Base-by-base conservation (phyloP, 495 filamentous ascomycete species). In the Aspergillus kassunensis region DNA sequence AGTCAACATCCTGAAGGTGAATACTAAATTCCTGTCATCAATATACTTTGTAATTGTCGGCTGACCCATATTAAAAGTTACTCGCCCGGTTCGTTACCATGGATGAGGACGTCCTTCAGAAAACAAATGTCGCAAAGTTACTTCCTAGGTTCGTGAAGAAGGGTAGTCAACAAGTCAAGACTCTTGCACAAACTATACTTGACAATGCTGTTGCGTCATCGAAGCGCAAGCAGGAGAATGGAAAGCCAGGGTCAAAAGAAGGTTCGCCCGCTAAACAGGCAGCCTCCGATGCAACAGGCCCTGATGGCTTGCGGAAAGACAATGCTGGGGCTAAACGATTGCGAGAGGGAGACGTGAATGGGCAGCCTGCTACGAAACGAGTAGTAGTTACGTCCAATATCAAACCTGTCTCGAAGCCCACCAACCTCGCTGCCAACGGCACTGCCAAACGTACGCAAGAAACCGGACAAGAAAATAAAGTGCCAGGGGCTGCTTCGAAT, bases 61-160 rank as follows among this genome's bases (percentile, higher is more conserved):
- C 34, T 59, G 20, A 60, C 12, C 24, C 35, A 16, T 24, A 16
- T 40, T 48, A 42, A 47, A 71, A 84, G 77, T 67, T 92, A 23
- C 71, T 92, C 54, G 69, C 79, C 1, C 73, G 74, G 9, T 86
- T 88, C 58, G 74, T 80, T 9, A 86, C 77, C 2, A 75, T 88
- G 65, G 82, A 81, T 45, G 78, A 80, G 46, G 79, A 81, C 16
- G 56, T 82, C 5, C 71, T 88, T 18, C 75, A 81, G 45, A 83
- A 79, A 50, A 81, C 82, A 16, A 91, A 91, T 56, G 71, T 93
- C 33, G 73, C 80, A 24, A 83, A 81, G 47, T 64, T 86, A 11
- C 66, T 83, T 3, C 78, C 80, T 4, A 79, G 81, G 42, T 81
- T 87, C 37, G 69, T 78, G 20, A 88, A 86, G 62, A 81, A 81